Conservation (phyloP, 306 rosid species). For the Ziziphus jujuba region DNA sequence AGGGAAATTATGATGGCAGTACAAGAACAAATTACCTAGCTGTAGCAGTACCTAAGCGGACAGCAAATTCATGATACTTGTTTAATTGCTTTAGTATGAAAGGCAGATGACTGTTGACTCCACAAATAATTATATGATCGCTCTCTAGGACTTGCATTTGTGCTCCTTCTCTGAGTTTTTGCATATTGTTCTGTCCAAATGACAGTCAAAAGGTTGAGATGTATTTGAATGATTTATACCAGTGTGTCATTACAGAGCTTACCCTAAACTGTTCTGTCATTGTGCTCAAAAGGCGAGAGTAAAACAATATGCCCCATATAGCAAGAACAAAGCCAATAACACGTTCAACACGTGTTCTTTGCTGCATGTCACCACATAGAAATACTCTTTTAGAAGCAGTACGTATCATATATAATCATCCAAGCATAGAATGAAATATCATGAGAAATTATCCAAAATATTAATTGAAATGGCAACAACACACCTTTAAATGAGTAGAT, state of each 20-base stretch:
- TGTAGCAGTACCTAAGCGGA: conserved; percentile 93
- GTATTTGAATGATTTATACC: conserved; percentile 10
- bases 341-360: conserved; percentile 86
- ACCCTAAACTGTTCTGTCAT: conserved; percentile 99
- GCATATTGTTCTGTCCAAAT: conserved; percentile 77
- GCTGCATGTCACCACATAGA: conserved; percentile 48
- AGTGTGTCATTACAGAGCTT: conserved; percentile 27
- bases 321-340: conserved; percentile 89
- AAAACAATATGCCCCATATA: conserved; percentile 95
- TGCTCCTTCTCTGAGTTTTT: conserved; percentile 90
- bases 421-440: conserved; percentile 11
- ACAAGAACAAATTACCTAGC: conserved; percentile 67
- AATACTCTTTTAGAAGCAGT: conserved; percentile 12
- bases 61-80: conserved; percentile 77
- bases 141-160: conserved; percentile 89
- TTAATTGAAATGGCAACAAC: conserved; percentile 27
- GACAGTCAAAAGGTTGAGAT: conserved; percentile 31
- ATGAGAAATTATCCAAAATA: conserved; percentile 10
- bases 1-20: conserved; percentile 23
- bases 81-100: conserved; percentile 89
- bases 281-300: conserved; percentile 86
- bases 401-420: conserved; percentile 21
- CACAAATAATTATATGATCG: conserved; percentile 96
- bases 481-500: conserved; percentile 82
- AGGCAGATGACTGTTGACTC: conserved; percentile 79